Evolutionary conservation across 2,329 filamentous ascomycete species (phyloP).

Genomic region (Sarocladium oryzae): DNA sequence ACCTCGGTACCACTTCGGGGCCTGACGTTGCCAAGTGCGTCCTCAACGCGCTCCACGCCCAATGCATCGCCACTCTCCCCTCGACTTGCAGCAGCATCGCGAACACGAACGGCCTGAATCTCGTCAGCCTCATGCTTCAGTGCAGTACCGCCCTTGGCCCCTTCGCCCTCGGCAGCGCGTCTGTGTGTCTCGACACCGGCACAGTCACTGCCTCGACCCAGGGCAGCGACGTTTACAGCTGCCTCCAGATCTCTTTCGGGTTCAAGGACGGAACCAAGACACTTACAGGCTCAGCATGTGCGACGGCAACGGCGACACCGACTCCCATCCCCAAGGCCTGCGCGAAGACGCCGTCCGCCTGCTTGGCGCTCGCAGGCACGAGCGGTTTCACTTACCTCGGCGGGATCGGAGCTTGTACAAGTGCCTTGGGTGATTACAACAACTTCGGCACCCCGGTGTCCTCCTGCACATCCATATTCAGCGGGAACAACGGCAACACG

Average conservation of each 20-base stretch:
- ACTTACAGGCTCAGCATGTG: not conserved
- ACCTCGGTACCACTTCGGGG: too few relatives aligned
- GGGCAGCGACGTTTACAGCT: constrained; percentile 6
- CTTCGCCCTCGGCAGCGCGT: constrained; percentile 11
- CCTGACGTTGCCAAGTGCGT: too few relatives aligned
- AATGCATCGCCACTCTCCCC: too few relatives aligned
- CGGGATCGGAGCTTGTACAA: constrained; percentile 12
- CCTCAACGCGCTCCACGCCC: too few relatives aligned
- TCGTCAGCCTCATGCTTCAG: constrained; percentile 1
- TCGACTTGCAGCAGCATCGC: too few relatives aligned
- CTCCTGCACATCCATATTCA: constrained; percentile 7
- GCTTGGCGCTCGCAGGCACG: constrained; percentile 7
- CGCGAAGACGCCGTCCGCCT: constrained; percentile 12
- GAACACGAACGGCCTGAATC: not conserved
- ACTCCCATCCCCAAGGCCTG: constrained; percentile 6
- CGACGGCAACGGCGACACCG: constrained; percentile 7
- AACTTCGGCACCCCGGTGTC: constrained; percentile 8
- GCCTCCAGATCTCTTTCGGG: constrained; percentile 9
- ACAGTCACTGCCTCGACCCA: not conserved
- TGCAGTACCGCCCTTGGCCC: constrained; percentile 13
- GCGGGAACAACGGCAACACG: not conserved
- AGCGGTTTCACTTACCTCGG: constrained; percentile 11
- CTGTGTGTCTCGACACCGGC: constrained; percentile 11
- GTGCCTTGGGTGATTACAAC: constrained; percentile 12
- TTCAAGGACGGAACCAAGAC: constrained; percentile 5